phyloP scores from a whole-genome alignment of 176 grass and related monocot species.

The Carex littledalei region DNA sequence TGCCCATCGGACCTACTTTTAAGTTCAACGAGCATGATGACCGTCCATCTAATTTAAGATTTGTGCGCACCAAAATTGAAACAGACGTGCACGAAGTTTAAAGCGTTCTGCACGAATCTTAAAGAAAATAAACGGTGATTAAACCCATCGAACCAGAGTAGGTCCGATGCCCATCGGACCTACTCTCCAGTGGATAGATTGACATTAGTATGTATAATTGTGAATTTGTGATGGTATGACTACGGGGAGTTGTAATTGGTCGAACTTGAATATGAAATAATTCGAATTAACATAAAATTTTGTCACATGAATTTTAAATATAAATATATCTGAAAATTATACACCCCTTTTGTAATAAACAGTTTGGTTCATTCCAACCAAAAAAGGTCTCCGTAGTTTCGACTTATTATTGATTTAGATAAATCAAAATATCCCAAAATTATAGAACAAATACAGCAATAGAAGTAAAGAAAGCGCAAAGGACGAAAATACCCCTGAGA shows the following conservation, averaged over 20 bases:
- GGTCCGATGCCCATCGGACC: too few relatives aligned
- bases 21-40: too few relatives aligned
- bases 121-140: too few relatives aligned
- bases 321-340: neutral
- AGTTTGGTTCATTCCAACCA: too few relatives aligned
- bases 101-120: too few relatives aligned
- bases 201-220: neutral
- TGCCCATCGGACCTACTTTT: too few relatives aligned
- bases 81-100: too few relatives aligned
- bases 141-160: too few relatives aligned
- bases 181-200: too few relatives aligned
- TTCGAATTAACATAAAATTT: neutral
- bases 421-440: neutral
- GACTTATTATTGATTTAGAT: neutral
- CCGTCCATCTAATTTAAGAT: too few relatives aligned
- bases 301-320: neutral
- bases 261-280: neutral
- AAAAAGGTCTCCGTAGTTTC: too few relatives aligned
- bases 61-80: too few relatives aligned
- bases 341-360: neutral
- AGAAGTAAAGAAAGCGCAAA: neutral
- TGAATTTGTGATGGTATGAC: neutral
- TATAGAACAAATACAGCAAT: neutral
- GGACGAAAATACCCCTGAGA: constrained; percentile 46
- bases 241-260: neutral